A percentile compares a stretch with the other conserved stretches of the same genome.
These are phyloP conservation scores for Helminthosporium solani DNA, from an alignment of 2,329 filamentous ascomycete species.

Conservation along the genomic window DNA sequence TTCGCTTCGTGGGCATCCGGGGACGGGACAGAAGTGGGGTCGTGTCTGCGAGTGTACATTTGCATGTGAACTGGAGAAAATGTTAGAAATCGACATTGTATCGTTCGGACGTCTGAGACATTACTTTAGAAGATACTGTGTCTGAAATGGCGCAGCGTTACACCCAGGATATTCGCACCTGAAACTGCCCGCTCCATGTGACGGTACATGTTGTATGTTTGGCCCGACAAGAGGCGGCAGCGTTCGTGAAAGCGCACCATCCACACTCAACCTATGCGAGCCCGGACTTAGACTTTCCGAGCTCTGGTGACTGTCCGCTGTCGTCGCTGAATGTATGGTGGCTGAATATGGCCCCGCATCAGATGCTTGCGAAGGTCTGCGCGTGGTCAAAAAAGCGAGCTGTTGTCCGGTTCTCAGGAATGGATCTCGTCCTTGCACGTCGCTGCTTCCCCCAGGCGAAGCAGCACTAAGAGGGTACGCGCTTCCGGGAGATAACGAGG, in stretches of 20 bases:
- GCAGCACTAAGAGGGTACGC: slow-evolving; percentile 35
- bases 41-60: slow-evolving; percentile 65
- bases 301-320: slow-evolving; percentile 38
- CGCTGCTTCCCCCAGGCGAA: slow-evolving; percentile 34
- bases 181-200: slow-evolving; percentile 34
- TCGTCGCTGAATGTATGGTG: slow-evolving; percentile 31
- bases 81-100: background rate
- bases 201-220: slow-evolving; percentile 30
- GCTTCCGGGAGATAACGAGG: slow-evolving; percentile 34
- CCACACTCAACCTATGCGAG: slow-evolving; percentile 34
- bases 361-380: slow-evolving; percentile 41
- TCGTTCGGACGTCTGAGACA: slow-evolving; percentile 23
- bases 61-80: slow-evolving; percentile 61
- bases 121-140: slow-evolving; percentile 73
- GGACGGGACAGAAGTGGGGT: slow-evolving; percentile 64
- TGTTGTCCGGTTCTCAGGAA: slow-evolving; percentile 35
- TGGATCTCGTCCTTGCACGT: slow-evolving; percentile 29
- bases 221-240: slow-evolving; percentile 35
- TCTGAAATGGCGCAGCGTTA: slow-evolving; percentile 72
- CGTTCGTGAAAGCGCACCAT: slow-evolving; percentile 32
- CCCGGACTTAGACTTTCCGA: slow-evolving; percentile 39
- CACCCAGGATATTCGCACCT: slow-evolving; percentile 65
- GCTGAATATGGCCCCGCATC: slow-evolving; percentile 37
- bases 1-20: slow-evolving; percentile 58
- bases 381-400: slow-evolving; percentile 29